Evolutionary conservation across 768 basidiomycete species (phyloP), one percentile per base, ranked within the genome.

Genomic region (Auricularia auricula-judae): DNA sequence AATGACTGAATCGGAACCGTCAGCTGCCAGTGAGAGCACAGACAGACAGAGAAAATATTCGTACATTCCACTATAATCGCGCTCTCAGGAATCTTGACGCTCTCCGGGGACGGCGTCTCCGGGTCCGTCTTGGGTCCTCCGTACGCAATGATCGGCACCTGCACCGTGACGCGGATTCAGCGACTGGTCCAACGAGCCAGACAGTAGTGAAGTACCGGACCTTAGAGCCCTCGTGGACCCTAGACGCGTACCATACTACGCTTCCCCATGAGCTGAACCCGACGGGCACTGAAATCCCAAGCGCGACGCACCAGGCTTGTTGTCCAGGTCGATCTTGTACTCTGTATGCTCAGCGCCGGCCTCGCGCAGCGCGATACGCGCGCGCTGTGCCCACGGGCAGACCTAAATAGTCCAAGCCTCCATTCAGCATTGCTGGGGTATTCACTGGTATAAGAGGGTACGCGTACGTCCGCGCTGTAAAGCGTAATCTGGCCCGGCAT

Each of bases 141-240:
- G 67, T 84, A 86, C 0, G 83, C 74, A 43, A 88, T 74, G 0
- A 84, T 83, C 21, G 86, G 83, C 14, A 86, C 80, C 84, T 83
- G 64, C 2, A 3, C 35, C 18, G 18, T 29, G 29, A 29, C 29
- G 29, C 29, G 2, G 29, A 29, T 7, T 33, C 18, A 16, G 12
- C 23, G 7, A n/a, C 47, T 60, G 14, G 3, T 21, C 5, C 10
- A 65, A 63, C 35, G 39, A 54, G 3, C 23, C 21, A 43, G 29
- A 29, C 29, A 29, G 29, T 29, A 29, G 12, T 16, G 53, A 36
- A 36, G 5, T 39, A 47, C 69, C 70, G 18, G 68, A 85, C 86
- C 80, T 87, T 88, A 75, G 82, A 81, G 0, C 81, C 85, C 1
- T 82, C 83, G 73, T 88, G 88, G 43, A 89, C 80, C 65, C 83